phyloP scores from a whole-genome alignment of 2,329 filamentous ascomycete genomes.

The Pseudogymnoascus sp. region DNA sequence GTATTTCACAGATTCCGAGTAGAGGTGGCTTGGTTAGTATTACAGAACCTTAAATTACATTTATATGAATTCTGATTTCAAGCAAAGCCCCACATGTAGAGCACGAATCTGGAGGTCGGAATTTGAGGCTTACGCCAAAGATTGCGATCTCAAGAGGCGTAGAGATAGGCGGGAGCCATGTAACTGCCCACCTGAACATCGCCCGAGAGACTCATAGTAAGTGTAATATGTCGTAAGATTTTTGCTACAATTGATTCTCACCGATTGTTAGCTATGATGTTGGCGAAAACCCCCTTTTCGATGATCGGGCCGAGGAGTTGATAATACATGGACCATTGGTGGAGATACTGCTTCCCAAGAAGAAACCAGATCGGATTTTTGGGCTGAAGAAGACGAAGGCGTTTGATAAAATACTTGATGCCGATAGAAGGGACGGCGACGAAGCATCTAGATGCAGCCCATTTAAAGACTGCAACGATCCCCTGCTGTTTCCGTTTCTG shows the following conservation, averaged over 20 bases:
- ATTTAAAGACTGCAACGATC: constrained; percentile 13
- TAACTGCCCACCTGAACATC: not conserved
- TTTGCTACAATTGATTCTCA: not conserved
- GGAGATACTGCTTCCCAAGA: constrained; percentile 9
- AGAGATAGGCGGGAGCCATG: constrained; percentile 1
- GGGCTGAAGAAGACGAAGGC: constrained; percentile 15
- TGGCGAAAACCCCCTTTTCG: constrained; percentile 1
- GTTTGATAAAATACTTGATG: constrained; percentile 12
- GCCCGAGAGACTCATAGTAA: not conserved
- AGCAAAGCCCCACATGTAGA: constrained; percentile 13
- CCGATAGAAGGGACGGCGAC: not conserved
- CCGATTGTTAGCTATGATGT: not conserved
- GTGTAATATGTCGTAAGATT: not conserved
- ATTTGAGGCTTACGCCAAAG: constrained; percentile 12
- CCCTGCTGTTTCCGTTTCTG: constrained; percentile 23
- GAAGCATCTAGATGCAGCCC: constrained; percentile 1
- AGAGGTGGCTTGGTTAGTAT: constrained; percentile 16
- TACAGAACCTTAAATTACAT: not conserved
- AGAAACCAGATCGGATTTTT: constrained; percentile 16
- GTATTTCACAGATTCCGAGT: constrained; percentile 12
- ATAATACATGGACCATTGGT: not conserved
- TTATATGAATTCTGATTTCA: constrained; percentile 3
- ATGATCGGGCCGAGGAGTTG: not conserved
- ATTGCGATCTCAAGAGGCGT: not conserved
- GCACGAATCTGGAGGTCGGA: constrained; percentile 15